A percentile compares a stretch with the other conserved stretches of the same genome.
These are phyloP conservation scores for Harringtonia lauricola DNA, from an alignment of 2,329 filamentous ascomycete species.

Conservation along the genomic window DNA sequence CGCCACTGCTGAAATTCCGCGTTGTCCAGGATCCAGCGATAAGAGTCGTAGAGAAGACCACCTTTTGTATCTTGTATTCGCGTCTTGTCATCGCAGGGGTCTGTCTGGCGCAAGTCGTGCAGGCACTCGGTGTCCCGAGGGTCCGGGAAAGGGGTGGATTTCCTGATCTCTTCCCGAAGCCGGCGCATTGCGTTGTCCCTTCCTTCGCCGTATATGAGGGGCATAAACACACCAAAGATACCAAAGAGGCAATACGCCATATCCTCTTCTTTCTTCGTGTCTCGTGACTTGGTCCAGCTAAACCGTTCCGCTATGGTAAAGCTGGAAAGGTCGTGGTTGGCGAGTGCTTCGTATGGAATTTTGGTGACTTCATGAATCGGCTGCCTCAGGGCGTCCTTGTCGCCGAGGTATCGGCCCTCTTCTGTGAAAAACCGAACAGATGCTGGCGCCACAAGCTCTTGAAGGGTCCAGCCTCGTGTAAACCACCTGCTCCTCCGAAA, in stretches of 20 bases:
- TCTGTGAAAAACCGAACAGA: conserved; percentile 9
- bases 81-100: conserved; percentile 19
- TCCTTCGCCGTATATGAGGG: neutral
- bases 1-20: conserved; percentile 16
- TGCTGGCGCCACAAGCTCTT: conserved; percentile 13
- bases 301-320: neutral
- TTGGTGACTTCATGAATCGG: neutral
- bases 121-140: conserved; percentile 23
- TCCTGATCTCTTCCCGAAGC: neutral
- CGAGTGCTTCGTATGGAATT: neutral
- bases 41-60: conserved; percentile 19
- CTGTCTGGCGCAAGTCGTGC: conserved; percentile 5
- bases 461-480: conserved; percentile 13
- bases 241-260: neutral
- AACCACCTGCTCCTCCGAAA: conserved; percentile 11
- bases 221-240: neutral
- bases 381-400: conserved; percentile 6
- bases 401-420: conserved; percentile 7
- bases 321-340: neutral
- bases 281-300: conserved; percentile 2
- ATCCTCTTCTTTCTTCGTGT: neutral
- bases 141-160: neutral
- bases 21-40: conserved; percentile 23
- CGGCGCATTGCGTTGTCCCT: neutral
- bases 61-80: conserved; percentile 25